These are phyloP conservation scores for Leccinum truebloodii DNA, from an alignment of 768 basidiomycete genomes.

Conservation along the genomic window DNA sequence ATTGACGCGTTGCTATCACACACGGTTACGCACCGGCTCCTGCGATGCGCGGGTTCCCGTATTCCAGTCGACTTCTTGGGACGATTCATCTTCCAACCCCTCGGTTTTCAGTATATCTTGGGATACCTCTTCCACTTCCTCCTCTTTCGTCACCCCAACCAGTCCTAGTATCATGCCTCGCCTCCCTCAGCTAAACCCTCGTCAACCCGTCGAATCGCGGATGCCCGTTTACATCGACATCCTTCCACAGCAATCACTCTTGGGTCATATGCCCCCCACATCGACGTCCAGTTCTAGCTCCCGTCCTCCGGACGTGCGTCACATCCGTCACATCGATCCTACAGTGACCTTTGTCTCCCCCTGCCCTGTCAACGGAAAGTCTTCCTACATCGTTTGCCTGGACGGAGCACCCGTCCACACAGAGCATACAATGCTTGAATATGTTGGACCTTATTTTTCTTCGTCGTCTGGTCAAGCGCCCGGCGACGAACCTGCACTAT, in stretches of 20 bases:
- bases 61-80: conserved; percentile 15
- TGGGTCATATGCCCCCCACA: not conserved
- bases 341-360: conserved; percentile 63
- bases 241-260: conserved; percentile 20
- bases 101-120: conserved; percentile 31
- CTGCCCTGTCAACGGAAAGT: conserved; percentile 48
- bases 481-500: conserved; percentile 43
- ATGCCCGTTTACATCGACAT: conserved; percentile 38
- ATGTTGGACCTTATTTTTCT: conserved; percentile 36
- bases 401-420: conserved; percentile 51
- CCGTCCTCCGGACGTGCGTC: conserved; percentile 39
- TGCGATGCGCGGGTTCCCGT: conserved; percentile 20
- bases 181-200: conserved; percentile 23
- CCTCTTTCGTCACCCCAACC: conserved; percentile 16
- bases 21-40: conserved; percentile 25
- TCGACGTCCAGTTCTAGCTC: conserved; percentile 4
- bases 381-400: conserved; percentile 54
- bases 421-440: conserved; percentile 44
- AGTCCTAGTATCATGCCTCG: conserved; percentile 22
- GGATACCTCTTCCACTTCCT: conserved; percentile 20
- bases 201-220: conserved; percentile 25
- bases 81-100: conserved; percentile 17
- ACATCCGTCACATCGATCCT: conserved; percentile 61
- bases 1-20: conserved; percentile 36
- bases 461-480: conserved; percentile 24